A percentile compares a stretch with the other conserved stretches of the same genome.
Evolutionary conservation across 495 filamentous ascomycete genomes (phyloP).

Genomic region (Geopyxis carbonaria): DNA sequence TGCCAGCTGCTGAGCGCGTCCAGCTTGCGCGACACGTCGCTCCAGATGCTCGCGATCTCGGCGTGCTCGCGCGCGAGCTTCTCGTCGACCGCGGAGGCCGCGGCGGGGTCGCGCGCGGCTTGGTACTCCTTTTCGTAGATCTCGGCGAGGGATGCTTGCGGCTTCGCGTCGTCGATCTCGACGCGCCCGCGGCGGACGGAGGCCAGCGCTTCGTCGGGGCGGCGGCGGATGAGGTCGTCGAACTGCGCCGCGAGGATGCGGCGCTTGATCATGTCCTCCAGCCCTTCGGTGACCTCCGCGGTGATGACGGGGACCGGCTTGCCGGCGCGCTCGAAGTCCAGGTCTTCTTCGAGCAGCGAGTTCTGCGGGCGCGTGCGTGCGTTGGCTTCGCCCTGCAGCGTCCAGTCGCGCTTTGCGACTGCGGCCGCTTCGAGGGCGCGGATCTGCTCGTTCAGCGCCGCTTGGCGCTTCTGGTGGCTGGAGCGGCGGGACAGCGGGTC

Average conservation of each 20-base stretch:
- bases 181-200: slow-evolving; percentile 45
- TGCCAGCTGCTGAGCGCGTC: slow-evolving; percentile 88
- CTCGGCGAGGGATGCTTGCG: slow-evolving; percentile 71
- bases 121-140: slow-evolving; percentile 88
- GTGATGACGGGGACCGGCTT: slow-evolving; percentile 92
- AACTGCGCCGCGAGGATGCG: slow-evolving; percentile 84
- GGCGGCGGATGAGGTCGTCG: slow-evolving; percentile 73
- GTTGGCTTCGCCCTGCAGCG: slow-evolving; percentile 70
- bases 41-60: slow-evolving; percentile 76
- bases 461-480: slow-evolving; percentile 70
- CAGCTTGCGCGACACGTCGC: slow-evolving; percentile 57
- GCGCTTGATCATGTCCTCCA: slow-evolving; percentile 86
- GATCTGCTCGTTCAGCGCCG: slow-evolving; percentile 73
- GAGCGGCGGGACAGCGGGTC: slow-evolving; percentile 45
- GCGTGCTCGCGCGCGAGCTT: slow-evolving; percentile 64
- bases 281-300: slow-evolving; percentile 76
- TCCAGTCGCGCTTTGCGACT: slow-evolving; percentile 84
- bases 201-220: slow-evolving; percentile 47
- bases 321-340: slow-evolving; percentile 90
- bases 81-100: slow-evolving; percentile 61
- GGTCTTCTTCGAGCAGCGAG: slow-evolving; percentile 81
- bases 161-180: slow-evolving; percentile 76
- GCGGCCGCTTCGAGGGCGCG: slow-evolving; percentile 74
- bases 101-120: slow-evolving; percentile 55
- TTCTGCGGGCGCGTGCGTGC: slow-evolving; percentile 71